These are phyloP conservation scores for Linum usitatissimum DNA, from an alignment of 345 rosid species.

Conservation along the genomic window DNA sequence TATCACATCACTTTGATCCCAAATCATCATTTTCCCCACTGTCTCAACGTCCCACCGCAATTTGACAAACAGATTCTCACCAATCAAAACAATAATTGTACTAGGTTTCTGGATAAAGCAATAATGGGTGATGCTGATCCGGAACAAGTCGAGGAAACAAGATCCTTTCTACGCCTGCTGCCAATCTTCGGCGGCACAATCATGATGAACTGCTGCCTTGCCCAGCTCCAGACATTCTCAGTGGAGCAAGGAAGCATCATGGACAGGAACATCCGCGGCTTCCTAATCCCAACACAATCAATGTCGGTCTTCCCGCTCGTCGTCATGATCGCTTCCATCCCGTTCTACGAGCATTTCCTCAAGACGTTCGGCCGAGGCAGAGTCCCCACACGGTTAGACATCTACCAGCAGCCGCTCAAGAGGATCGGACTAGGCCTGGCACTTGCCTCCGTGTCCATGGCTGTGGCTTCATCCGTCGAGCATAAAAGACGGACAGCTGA, in stretches of 20 bases:
- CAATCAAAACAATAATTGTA: conserved; percentile 1
- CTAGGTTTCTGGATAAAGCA: conserved; percentile 43
- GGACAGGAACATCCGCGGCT: conserved; percentile 28
- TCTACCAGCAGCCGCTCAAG: conserved; percentile 26
- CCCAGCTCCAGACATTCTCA: conserved; percentile 50
- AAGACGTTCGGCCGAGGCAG: not conserved
- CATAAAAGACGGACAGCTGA: conserved; percentile 24
- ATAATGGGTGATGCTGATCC: conserved; percentile 14
- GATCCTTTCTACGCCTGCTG: conserved; percentile 35
- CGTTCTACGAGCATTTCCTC: conserved; percentile 26
- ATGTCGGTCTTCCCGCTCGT: conserved; percentile 32
- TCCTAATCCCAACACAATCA: conserved; percentile 44
- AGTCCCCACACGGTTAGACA: not conserved
- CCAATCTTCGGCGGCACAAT: conserved; percentile 59
- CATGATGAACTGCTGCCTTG: conserved; percentile 50
- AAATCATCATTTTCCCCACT: too few relatives aligned
- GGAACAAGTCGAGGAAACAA: conserved; percentile 39
- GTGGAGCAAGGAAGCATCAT: conserved; percentile 45
- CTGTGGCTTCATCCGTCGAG: conserved; percentile 37
- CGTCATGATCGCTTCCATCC: conserved; percentile 36
- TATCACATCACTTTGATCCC: too few relatives aligned
- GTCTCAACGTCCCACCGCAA: not conserved
- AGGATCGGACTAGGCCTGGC: conserved; percentile 43
- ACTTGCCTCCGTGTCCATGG: conserved; percentile 42
- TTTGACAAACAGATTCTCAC: not conserved